A percentile compares a stretch with the other conserved stretches of the same genome.
Conservation (phyloP, 306 rosid species). For the Senna siamea region DNA sequence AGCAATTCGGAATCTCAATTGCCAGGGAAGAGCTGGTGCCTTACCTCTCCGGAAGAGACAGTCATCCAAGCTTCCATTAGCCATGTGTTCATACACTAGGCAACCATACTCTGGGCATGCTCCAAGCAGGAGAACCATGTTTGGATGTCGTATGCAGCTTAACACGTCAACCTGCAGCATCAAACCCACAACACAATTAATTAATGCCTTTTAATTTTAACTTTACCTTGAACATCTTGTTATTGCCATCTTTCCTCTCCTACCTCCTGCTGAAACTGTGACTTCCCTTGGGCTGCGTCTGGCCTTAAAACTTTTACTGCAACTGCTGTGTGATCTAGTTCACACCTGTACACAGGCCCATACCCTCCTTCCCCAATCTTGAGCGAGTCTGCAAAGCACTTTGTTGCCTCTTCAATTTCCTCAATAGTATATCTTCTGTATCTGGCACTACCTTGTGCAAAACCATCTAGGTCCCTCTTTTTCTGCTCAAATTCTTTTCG, state of each 20-base stretch:
- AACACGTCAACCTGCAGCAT: conserved; percentile 67
- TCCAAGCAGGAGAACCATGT: conserved; percentile 95
- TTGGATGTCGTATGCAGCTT: conserved; percentile 89
- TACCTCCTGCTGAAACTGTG: conserved; percentile 81
- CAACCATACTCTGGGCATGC: conserved; percentile 94
- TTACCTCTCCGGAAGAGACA: conserved; percentile 66
- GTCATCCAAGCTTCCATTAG: conserved; percentile 90
- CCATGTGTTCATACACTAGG: conserved; percentile 89
- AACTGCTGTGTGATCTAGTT: conserved; percentile 79
- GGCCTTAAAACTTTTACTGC: conserved; percentile 80
- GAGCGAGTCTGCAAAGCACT: conserved; percentile 44
- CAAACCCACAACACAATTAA: background rate
- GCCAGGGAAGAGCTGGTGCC: conserved; percentile 78
- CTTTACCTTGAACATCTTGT: background rate
- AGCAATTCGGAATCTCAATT: conserved; percentile 75
- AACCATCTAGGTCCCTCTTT: conserved; percentile 22
- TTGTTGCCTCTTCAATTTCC: conserved; percentile 83
- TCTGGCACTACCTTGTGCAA: conserved; percentile 39
- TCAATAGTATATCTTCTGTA: conserved; percentile 73
- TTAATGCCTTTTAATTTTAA: background rate
- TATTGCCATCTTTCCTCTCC: background rate
- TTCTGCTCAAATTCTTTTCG: conserved; percentile 46
- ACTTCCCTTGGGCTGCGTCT: conserved; percentile 76
- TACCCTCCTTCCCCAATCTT: conserved; percentile 98
- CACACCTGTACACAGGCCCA: conserved; percentile 80